Percentiles rank a stretch among this genome's conserved stretches.
Conservation (phyloP, 345 rosid species). For the Citrus hindsii region DNA sequence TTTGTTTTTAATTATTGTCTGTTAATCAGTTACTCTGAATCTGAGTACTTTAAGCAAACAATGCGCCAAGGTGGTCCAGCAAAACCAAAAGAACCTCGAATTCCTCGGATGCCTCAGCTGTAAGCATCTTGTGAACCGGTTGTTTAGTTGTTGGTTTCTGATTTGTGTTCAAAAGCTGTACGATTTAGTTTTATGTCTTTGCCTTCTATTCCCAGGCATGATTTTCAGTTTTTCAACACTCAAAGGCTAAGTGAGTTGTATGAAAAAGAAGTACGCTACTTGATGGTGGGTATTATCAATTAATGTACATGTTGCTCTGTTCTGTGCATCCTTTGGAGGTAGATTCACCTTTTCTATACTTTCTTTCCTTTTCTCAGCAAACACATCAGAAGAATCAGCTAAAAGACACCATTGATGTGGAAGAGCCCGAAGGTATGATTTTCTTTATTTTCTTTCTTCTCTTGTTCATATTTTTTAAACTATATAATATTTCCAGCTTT, state of each 20-base stretch:
- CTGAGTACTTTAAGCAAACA: slow-evolving; percentile 95
- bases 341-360: not conserved
- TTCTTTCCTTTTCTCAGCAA: slow-evolving; percentile 53
- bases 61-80: slow-evolving; percentile 93
- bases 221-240: slow-evolving; percentile 94
- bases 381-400: slow-evolving; percentile 95
- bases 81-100: slow-evolving; percentile 94
- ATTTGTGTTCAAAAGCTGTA: slow-evolving; percentile 4
- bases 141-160: not conserved
- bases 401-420: slow-evolving; percentile 92
- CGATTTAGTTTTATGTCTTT: slow-evolving; percentile 5
- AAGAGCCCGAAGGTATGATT: slow-evolving; percentile 86
- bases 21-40: slow-evolving; percentile 78
- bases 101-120: slow-evolving; percentile 99
- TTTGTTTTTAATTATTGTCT: not conserved
- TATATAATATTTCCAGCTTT: not conserved
- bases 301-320: not conserved
- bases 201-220: slow-evolving; percentile 59
- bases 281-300: slow-evolving; percentile 59
- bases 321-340: slow-evolving; percentile 3
- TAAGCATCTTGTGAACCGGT: slow-evolving; percentile 30
- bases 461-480: not conserved
- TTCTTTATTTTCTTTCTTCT: not conserved
- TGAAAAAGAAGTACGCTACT: slow-evolving; percentile 98
- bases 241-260: slow-evolving; percentile 92